Conservation (phyloP, 2,329 filamentous ascomycete species). For the Rutstroemia sp. region DNA sequence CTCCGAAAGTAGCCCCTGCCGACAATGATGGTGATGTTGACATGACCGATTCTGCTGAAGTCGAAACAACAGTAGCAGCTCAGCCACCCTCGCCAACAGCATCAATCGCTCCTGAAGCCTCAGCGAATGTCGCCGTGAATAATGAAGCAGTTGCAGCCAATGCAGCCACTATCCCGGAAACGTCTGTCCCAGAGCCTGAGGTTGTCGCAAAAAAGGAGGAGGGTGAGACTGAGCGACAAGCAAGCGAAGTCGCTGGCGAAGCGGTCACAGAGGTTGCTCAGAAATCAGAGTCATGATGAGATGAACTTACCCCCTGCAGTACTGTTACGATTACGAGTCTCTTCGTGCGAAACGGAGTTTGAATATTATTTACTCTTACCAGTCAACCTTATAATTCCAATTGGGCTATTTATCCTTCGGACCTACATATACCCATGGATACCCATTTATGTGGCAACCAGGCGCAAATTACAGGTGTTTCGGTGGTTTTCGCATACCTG, state of each 20-base stretch:
- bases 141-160: conserved; percentile 3
- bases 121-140: not conserved
- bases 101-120: conserved; percentile 2
- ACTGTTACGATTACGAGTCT: not conserved
- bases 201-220: conserved; percentile 29
- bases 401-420: not conserved
- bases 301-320: not conserved
- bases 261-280: conserved; percentile 9
- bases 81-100: conserved; percentile 3
- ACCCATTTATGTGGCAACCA: no score
- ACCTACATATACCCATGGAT: not conserved
- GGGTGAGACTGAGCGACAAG: conserved; percentile 22
- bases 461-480: not conserved
- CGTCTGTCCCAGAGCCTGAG: conserved; percentile 27
- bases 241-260: conserved; percentile 25
- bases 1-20: conserved; percentile 18
- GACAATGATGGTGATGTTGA: conserved; percentile 29
- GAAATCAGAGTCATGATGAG: conserved; percentile 5
- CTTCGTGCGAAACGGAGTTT: not conserved
- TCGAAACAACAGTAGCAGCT: conserved; percentile 2
- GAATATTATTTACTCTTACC: not conserved
- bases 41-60: conserved; percentile 23
- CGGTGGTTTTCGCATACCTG: not conserved
- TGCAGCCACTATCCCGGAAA: conserved; percentile 20
- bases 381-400: not conserved